phyloP scores from a whole-genome alignment of 1,284 basidiomycete species.

The Cutaneotrichosporon sp. region DNA sequence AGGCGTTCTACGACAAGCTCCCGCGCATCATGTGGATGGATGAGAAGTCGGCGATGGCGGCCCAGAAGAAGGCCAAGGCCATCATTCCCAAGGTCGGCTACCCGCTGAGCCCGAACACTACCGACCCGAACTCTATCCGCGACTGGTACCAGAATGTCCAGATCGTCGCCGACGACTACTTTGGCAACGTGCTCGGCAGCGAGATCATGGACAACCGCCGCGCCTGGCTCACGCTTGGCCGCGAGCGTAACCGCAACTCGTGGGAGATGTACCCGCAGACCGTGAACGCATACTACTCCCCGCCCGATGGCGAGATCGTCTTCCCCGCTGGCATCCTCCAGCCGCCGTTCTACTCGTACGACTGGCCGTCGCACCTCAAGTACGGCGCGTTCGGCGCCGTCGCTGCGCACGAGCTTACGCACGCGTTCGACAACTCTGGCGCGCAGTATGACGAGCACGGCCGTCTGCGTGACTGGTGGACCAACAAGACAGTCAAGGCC shows the following conservation, averaged over 20 bases:
- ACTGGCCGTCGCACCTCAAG: constrained; percentile 81
- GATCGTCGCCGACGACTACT: constrained; percentile 71
- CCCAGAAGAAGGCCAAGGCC: constrained; percentile 69
- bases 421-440: constrained; percentile 92
- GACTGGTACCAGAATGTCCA: constrained; percentile 73
- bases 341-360: constrained; percentile 83
- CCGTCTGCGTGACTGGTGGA: constrained; percentile 71
- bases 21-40: constrained; percentile 89
- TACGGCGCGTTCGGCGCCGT: constrained; percentile 91
- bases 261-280: constrained; percentile 66
- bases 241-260: constrained; percentile 65
- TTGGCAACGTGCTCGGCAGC: constrained; percentile 64
- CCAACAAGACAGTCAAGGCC: constrained; percentile 71
- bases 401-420: constrained; percentile 85
- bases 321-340: constrained; percentile 96
- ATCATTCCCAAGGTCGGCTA: constrained; percentile 60
- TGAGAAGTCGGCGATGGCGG: constrained; percentile 72
- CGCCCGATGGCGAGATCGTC: constrained; percentile 67
- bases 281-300: constrained; percentile 53
- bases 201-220: constrained; percentile 53
- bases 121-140: constrained; percentile 67
- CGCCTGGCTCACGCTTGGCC: constrained; percentile 75
- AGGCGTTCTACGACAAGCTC: constrained; percentile 79
- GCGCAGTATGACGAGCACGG: constrained; percentile 59
- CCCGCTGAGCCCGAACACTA: constrained; percentile 81